A percentile compares a stretch with the other conserved stretches of the same genome.
Conservation (phyloP, 2,329 filamentous ascomycete genomes). For the Penicillium sp. region DNA sequence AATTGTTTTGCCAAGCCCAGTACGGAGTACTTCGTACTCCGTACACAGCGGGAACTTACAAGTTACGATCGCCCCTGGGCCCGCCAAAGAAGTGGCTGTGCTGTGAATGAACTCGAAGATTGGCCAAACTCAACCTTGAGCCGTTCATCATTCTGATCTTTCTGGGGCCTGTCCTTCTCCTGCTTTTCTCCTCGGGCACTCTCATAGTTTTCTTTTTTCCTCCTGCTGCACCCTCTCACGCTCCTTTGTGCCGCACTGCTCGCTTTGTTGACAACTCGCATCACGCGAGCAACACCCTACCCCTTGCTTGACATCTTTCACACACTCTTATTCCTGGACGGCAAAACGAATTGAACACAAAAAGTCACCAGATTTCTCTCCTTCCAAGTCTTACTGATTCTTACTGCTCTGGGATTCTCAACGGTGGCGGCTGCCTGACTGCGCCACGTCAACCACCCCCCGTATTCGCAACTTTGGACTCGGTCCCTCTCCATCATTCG, state of each 20-base stretch:
- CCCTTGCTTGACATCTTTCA: neutral
- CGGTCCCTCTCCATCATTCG: neutral
- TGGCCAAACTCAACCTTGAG: neutral
- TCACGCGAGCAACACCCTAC: neutral
- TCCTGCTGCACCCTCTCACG: neutral
- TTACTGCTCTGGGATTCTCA: neutral
- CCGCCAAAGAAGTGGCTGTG: conserved; percentile 2
- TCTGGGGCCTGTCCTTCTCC: too few relatives aligned
- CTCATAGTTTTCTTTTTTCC: neutral
- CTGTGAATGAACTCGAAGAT: neutral
- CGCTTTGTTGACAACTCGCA: conserved; percentile 2
- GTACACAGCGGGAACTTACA: neutral
- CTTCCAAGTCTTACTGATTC: neutral
- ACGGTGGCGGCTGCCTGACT: conserved; percentile 2
- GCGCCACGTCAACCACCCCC: neutral
- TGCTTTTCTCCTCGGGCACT: neutral
- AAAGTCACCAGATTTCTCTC: neutral
- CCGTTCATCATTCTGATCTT: neutral
- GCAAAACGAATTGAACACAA: neutral
- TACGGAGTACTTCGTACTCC: neutral
- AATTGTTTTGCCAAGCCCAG: neutral
- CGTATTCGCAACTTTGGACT: conserved; percentile 1
- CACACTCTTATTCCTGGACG: neutral
- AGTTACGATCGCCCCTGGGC: neutral
- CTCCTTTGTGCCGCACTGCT: neutral